Percentiles rank a stretch among this genome's conserved stretches.
These are phyloP conservation scores for Trichosporon ovoides DNA, from an alignment of 1,284 basidiomycete species.

Conservation along the genomic window DNA sequence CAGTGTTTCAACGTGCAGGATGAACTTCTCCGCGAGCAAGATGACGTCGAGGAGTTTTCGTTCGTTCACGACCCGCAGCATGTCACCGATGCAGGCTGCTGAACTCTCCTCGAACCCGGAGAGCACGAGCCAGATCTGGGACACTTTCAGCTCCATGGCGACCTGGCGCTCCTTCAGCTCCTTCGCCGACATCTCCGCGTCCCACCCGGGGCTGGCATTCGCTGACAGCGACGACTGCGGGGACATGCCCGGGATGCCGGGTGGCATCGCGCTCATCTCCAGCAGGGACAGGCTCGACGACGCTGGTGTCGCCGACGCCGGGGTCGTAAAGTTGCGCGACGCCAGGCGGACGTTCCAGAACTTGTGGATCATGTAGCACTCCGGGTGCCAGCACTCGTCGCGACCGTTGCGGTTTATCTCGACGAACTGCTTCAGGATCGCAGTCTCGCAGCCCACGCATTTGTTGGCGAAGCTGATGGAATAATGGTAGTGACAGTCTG, in stretches of 20 bases:
- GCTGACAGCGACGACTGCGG: conserved; percentile 34
- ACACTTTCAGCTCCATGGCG: conserved; percentile 95
- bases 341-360: conserved; percentile 99
- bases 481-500: conserved; percentile 91
- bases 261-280: conserved; percentile 43
- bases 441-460: conserved; percentile 93
- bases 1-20: conserved; percentile 94
- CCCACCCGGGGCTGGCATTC: conserved; percentile 15
- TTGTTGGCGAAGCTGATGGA: conserved; percentile 97
- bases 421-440: conserved; percentile 99
- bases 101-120: conserved; percentile 98
- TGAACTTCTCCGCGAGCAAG: conserved; percentile 96
- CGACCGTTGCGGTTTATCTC: conserved; percentile 98
- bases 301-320: conserved; percentile 52
- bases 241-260: conserved; percentile 20
- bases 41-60: conserved; percentile 95
- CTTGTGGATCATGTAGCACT: conserved; percentile 99
- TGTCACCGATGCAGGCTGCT: conserved; percentile 98
- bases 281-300: conserved; percentile 47
- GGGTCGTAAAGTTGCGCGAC: conserved; percentile 56
- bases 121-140: conserved; percentile 98
- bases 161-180: conserved; percentile 89
- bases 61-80: conserved; percentile 95
- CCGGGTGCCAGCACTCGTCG: conserved; percentile 99
- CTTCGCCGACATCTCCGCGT: conserved; percentile 62